Evolutionary conservation across 768 basidiomycete species (phyloP).

Genomic region (Termitomyces sp.): DNA sequence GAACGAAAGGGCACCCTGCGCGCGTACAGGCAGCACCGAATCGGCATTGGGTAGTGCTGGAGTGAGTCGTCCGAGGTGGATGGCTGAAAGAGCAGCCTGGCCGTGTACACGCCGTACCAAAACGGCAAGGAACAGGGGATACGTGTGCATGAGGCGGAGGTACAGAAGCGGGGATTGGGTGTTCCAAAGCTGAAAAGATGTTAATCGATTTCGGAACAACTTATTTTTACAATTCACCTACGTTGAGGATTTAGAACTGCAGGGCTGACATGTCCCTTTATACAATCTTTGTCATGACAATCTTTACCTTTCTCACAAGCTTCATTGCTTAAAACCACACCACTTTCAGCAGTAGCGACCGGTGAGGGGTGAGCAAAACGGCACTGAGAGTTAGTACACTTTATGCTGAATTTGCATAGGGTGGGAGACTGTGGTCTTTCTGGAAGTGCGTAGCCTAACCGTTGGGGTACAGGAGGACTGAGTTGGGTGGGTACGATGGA

Average conservation of each 20-base stretch:
- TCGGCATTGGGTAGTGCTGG: constrained; percentile 53
- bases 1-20: constrained; percentile 82
- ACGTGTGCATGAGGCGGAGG: constrained; percentile 23
- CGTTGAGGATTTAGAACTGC: constrained; percentile 67
- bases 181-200: constrained; percentile 25
- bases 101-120: constrained; percentile 66
- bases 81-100: constrained; percentile 66
- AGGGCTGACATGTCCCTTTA: constrained; percentile 87
- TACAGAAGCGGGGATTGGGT: constrained; percentile 29
- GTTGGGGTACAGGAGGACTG: constrained; percentile 24
- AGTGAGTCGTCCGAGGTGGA: constrained; percentile 34
- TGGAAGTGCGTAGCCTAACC: constrained; percentile 51
- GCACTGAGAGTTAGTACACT: constrained; percentile 88
- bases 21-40: constrained; percentile 86
- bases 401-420: constrained; percentile 88
- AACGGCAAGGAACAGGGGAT: constrained; percentile 51
- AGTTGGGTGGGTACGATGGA: constrained; percentile 13
- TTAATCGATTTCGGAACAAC: neutral
- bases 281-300: constrained; percentile 92
- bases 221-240: constrained; percentile 19
- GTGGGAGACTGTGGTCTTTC: constrained; percentile 82
- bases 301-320: constrained; percentile 84
- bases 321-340: constrained; percentile 91
- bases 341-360: constrained; percentile 93
- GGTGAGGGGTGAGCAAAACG: constrained; percentile 94